Evolutionary conservation across 495 filamentous ascomycete genomes (phyloP).

Genomic region (Xylaria cubensis): DNA sequence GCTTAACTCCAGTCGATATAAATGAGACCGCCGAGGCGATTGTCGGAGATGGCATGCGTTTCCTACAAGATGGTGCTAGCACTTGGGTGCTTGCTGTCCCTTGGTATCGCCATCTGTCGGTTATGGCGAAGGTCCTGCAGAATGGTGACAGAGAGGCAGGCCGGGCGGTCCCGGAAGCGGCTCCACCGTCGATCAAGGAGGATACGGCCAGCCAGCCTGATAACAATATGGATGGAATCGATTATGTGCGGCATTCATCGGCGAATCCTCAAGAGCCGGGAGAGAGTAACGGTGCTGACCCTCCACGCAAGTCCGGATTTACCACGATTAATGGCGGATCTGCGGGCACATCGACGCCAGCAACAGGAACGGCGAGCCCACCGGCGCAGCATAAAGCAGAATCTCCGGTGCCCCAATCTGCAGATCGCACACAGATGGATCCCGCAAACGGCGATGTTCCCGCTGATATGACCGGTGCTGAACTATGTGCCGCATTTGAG

Average conservation of each 20-base stretch:
- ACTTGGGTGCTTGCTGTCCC: conserved; percentile 58
- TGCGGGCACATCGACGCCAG: conserved; percentile 48
- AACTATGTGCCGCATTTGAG: conserved; percentile 57
- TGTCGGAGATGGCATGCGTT: conserved; percentile 55
- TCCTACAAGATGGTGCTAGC: conserved; percentile 55
- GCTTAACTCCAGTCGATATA: conserved; percentile 52
- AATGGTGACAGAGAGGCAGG: conserved; percentile 43
- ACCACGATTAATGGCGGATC: conserved; percentile 59
- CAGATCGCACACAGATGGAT: conserved; percentile 34
- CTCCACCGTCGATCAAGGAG: conserved; percentile 52
- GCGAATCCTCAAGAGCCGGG: conserved; percentile 36
- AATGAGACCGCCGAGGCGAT: conserved; percentile 54
- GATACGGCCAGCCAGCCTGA: conserved; percentile 52
- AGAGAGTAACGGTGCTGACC: conserved; percentile 51
- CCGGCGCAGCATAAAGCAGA: conserved; percentile 44
- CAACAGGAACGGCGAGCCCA: conserved; percentile 46
- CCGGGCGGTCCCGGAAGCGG: conserved; percentile 34
- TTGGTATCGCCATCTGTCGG: conserved; percentile 56
- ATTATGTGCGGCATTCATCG: conserved; percentile 48
- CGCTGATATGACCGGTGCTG: conserved; percentile 56
- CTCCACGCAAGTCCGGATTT: conserved; percentile 54
- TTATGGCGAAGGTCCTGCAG: conserved; percentile 57
- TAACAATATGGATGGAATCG: conserved; percentile 52
- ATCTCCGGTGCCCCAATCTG: conserved; percentile 46
- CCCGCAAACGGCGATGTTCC: conserved; percentile 31